Percentiles rank a stretch among this genome's conserved stretches.
phyloP scores from a whole-genome alignment of 257 asterid species.

The Eucommia ulmoides region DNA sequence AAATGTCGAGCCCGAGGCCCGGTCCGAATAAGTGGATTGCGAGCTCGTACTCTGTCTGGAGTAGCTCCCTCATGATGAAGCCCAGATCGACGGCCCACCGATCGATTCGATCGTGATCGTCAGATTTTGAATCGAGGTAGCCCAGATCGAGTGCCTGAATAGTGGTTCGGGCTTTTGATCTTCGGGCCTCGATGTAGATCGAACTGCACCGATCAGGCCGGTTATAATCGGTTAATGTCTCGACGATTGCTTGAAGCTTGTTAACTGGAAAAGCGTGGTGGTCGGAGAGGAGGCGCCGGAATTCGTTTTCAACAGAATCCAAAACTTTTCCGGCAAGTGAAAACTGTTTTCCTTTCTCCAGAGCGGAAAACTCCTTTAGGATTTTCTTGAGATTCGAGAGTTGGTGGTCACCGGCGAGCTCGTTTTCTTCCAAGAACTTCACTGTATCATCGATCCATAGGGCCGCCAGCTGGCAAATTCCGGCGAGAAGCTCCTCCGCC shows the following conservation, averaged over 20 bases:
- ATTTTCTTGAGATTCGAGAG: conserved; percentile 45
- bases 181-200: conserved; percentile 66
- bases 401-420: conserved; percentile 56
- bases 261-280: conserved; percentile 50
- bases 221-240: conserved; percentile 45
- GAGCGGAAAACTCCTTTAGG: conserved; percentile 42
- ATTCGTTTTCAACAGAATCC: conserved; percentile 60
- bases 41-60: conserved; percentile 73
- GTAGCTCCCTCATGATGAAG: conserved; percentile 74
- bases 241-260: conserved; percentile 67
- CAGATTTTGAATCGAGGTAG: conserved; percentile 81
- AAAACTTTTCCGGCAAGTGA: conserved; percentile 87
- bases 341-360: conserved; percentile 47
- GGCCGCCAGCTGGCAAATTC: conserved; percentile 71
- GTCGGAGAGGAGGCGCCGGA: conserved; percentile 42
- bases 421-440: conserved; percentile 74
- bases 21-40: conserved; percentile 71
- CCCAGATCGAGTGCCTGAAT: conserved; percentile 74
- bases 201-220: conserved; percentile 65
- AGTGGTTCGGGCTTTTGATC: conserved; percentile 68
- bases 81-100: conserved; percentile 87
- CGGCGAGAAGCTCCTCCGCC: conserved; percentile 64
- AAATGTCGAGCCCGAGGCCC: conserved; percentile 73
- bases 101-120: conserved; percentile 38
- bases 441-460: conserved; percentile 90